Evolutionary conservation across 441 rosid genomes (phyloP).

Genomic region (Jatropha podagrica): DNA sequence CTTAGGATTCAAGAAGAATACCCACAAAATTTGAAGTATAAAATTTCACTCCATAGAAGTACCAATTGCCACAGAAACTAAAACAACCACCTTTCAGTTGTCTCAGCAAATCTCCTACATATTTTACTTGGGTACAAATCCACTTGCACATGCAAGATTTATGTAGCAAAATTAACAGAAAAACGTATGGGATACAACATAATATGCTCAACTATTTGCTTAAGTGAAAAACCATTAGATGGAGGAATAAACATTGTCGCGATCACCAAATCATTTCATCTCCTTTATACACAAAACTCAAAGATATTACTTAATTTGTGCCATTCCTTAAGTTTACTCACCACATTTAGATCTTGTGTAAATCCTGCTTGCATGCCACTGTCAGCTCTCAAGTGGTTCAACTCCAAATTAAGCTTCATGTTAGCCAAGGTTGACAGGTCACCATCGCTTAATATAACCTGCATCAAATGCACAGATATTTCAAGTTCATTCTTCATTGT

Average conservation of each 20-base stretch:
- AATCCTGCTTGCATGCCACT: slow-evolving; percentile 26
- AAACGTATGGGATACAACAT: neutral
- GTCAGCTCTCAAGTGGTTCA: slow-evolving; percentile 41
- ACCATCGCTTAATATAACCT: slow-evolving; percentile 80
- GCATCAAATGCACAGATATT: slow-evolving; percentile 23
- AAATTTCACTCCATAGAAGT: neutral
- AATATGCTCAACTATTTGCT: neutral
- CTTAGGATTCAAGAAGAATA: neutral
- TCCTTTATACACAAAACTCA: neutral
- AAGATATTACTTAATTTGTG: neutral
- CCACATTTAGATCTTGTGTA: slow-evolving; percentile 34
- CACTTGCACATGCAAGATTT: neutral
- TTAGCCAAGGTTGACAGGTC: slow-evolving; percentile 70
- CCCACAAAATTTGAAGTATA: neutral
- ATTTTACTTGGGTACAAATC: neutral
- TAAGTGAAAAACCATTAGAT: neutral
- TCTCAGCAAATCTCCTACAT: neutral
- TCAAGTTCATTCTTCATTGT: neutral
- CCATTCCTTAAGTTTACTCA: slow-evolving; percentile 31
- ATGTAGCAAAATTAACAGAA: neutral
- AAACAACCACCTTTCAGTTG: neutral
- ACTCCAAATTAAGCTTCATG: slow-evolving; percentile 71
- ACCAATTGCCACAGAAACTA: neutral
- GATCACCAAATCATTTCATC: neutral
- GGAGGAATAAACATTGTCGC: neutral